These are phyloP conservation scores for Globisporangium cystogenes DNA, from an alignment of 352 stramenopile species.

Conservation along the genomic window DNA sequence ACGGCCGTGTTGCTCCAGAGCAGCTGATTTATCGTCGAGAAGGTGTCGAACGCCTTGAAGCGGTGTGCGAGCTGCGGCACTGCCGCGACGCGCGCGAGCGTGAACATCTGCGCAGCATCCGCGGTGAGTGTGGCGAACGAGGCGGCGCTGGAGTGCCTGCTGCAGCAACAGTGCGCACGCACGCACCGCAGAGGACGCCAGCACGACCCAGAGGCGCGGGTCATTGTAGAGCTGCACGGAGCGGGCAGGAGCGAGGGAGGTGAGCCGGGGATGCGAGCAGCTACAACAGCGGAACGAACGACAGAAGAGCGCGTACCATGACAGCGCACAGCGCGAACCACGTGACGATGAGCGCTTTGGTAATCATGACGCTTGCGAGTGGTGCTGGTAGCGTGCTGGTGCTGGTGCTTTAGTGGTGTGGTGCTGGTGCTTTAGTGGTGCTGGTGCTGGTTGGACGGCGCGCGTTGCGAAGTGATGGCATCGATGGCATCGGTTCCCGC, in stretches of 20 bases:
- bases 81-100: slow-evolving; percentile 29
- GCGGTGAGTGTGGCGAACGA: no score
- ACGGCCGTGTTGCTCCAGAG: slow-evolving; percentile 74
- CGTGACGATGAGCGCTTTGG: slow-evolving; percentile 44
- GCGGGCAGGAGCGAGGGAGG: not conserved
- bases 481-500: not conserved
- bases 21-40: slow-evolving; percentile 39
- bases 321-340: slow-evolving; percentile 55
- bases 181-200: slow-evolving; percentile 56
- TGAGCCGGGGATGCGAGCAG: not conserved
- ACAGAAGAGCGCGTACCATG: slow-evolving; percentile 34
- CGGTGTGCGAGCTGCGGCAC: slow-evolving; percentile 27
- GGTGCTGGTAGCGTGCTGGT: not conserved
- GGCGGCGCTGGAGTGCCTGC: no score
- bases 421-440: not conserved
- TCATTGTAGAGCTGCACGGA: slow-evolving; percentile 42
- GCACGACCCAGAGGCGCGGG: slow-evolving; percentile 55
- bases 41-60: slow-evolving; percentile 39
- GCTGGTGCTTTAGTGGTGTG: not conserved
- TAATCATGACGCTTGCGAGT: slow-evolving; percentile 28
- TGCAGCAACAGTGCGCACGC: no score
- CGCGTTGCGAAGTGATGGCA: not conserved
- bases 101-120: slow-evolving; percentile 30
- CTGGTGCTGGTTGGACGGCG: not conserved
- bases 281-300: not conserved